Base-by-base conservation (phyloP, 2,329 filamentous ascomycete species). In the Hortaea sp. region DNA sequence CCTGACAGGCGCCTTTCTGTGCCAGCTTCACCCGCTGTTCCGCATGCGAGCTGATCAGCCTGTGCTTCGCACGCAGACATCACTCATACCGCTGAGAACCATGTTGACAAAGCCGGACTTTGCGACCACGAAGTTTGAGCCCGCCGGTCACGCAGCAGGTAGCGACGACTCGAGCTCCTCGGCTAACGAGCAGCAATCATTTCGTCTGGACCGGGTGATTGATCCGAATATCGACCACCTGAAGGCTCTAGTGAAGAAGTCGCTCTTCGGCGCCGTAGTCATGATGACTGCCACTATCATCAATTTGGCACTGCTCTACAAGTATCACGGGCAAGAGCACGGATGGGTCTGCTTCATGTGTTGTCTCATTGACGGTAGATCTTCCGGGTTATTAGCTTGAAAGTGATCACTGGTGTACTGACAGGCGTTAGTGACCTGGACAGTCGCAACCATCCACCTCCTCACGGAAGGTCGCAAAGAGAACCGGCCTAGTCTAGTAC, bases 271-370 rank as follows among this genome's bases (percentile, higher is more conserved):
- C 9, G 61, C 60, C 0, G n/a, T 65, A 1, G 44, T 67, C 7
- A 63, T 70, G 10, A 53, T 69, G 42, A 13, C 68, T 1, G 64
- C 67, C 5, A 70, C 66, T 2, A 55, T 66, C 2, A 59, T 55
- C 10, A 71, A 70, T 43, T 42, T 70, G 1, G 54, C 51, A 0
- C 46, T 65, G 7, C 45, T 69, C 10, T 63, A 54, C 20, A 46
- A 49, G 13, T 51, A 63, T 11, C 39, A 55, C 5, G 66, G 64
- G 1, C 11, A 11, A n/a, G 66, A 70, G 47, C 53, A 63, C 12
- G 65, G 62, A 0, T 70, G 67, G 66, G 48, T 70, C 4, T 70
- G 68, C 47, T 60, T 68, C 43, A 63, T 58, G 0, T 53, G 66
- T 1, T 71, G 69, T 53, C 65, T 60, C 1, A 50, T 66, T 7